A percentile compares a stretch with the other conserved stretches of the same genome.
These are phyloP conservation scores for Neopestalotiopsis sp. DNA, from an alignment of 2,329 filamentous ascomycete genomes.

Conservation along the genomic window DNA sequence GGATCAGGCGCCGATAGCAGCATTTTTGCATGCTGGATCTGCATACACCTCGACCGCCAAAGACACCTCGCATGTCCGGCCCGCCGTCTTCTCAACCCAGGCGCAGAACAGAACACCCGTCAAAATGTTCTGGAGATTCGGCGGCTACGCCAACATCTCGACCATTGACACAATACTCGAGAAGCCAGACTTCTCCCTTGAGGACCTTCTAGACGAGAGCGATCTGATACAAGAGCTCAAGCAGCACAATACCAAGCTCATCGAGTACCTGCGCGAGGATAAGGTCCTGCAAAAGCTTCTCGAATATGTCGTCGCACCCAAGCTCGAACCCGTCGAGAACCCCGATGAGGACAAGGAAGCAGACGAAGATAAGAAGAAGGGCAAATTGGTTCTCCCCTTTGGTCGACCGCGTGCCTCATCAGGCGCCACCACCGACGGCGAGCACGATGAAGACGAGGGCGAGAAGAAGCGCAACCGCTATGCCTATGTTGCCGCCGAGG, in stretches of 20 bases:
- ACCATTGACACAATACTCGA: slow-evolving; percentile 96
- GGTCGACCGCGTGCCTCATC: slow-evolving; percentile 60
- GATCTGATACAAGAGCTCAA: slow-evolving; percentile 98
- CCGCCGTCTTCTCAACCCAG: background rate
- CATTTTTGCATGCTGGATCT: slow-evolving; percentile 8
- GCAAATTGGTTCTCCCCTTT: slow-evolving; percentile 47
- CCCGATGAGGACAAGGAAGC: slow-evolving; percentile 52
- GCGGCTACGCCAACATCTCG: slow-evolving; percentile 96
- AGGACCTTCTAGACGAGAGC: slow-evolving; percentile 94
- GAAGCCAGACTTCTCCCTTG: slow-evolving; percentile 92
- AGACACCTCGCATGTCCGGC: background rate
- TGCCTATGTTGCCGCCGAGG: slow-evolving; percentile 90
- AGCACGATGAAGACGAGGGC: slow-evolving; percentile 70
- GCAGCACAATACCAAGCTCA: slow-evolving; percentile 96
- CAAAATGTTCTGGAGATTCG: slow-evolving; percentile 99
- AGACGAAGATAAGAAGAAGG: slow-evolving; percentile 47
- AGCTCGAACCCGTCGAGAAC: slow-evolving; percentile 62
- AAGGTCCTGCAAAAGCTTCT: slow-evolving; percentile 83
- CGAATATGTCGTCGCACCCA: slow-evolving; percentile 87
- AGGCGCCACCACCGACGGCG: slow-evolving; percentile 49
- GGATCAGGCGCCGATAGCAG: slow-evolving; percentile 8
- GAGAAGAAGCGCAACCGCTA: slow-evolving; percentile 94
- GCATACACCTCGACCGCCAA: background rate
- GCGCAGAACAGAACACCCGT: slow-evolving; percentile 26
- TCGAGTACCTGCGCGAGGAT: slow-evolving; percentile 92